These are phyloP conservation scores for Boletus sensibilis DNA, from an alignment of 768 basidiomycete genomes.

Conservation along the genomic window DNA sequence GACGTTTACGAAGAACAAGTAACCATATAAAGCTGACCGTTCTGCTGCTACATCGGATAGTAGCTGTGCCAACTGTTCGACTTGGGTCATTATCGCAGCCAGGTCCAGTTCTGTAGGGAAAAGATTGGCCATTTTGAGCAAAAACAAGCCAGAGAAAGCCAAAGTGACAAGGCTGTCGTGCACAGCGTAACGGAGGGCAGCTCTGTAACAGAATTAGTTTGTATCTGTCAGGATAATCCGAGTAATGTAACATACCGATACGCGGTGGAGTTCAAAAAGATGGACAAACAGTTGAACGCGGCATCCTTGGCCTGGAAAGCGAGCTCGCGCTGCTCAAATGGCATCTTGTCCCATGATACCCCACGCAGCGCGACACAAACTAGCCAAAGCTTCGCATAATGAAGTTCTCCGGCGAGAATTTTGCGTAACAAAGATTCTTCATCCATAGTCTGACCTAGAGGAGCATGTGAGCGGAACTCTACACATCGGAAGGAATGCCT, in stretches of 20 bases:
- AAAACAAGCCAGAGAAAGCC: conserved; percentile 87
- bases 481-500: conserved; percentile 13
- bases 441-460: conserved; percentile 71
- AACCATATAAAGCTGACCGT: conserved; percentile 45
- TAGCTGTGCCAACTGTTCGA: conserved; percentile 87
- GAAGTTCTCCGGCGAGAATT: conserved; percentile 83
- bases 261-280: conserved; percentile 77
- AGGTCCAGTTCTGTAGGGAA: conserved; percentile 86
- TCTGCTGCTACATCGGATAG: conserved; percentile 93
- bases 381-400: conserved; percentile 94
- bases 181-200: conserved; percentile 88
- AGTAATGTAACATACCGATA: conserved; percentile 57
- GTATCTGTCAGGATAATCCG: neutral
- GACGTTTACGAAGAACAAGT: neutral
- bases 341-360: conserved; percentile 94
- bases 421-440: conserved; percentile 84
- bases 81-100: conserved; percentile 71
- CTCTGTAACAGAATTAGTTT: conserved; percentile 43
- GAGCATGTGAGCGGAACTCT: conserved; percentile 6
- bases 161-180: conserved; percentile 92
- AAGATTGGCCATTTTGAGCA: conserved; percentile 92
- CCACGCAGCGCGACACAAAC: conserved; percentile 91
- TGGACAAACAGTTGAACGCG: conserved; percentile 79
- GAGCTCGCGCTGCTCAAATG: conserved; percentile 90
- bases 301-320: conserved; percentile 96